phyloP scores from a whole-genome alignment of 2,329 filamentous ascomycete species.

The Leptographium lundbergii region DNA sequence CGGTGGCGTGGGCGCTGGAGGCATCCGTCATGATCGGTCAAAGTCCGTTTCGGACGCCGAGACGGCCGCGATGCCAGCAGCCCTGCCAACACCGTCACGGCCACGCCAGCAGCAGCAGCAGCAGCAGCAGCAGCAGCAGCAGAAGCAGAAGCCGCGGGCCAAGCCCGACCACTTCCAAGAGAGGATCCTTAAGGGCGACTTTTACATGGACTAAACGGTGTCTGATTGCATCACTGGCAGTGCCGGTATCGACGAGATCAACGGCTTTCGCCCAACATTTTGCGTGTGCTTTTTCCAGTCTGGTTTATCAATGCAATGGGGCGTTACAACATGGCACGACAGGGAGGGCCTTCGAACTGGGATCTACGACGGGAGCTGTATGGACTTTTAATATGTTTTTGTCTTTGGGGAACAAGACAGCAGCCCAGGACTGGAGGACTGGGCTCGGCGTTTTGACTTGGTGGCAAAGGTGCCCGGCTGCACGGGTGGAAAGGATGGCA shows the following conservation, averaged over 20 bases:
- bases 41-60: constrained; percentile 58
- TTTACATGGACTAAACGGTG: constrained; percentile 78
- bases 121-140: no score
- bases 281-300: background rate
- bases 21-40: constrained; percentile 44
- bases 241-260: background rate
- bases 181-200: constrained; percentile 92
- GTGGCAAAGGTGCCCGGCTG: no score
- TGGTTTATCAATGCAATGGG: background rate
- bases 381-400: no score
- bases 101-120: constrained; percentile 28
- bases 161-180: constrained; percentile 95
- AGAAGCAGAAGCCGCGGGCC: constrained; percentile 30
- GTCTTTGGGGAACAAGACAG: background rate
- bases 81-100: constrained; percentile 36
- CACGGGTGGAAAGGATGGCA: no score
- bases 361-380: no score
- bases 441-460: background rate
- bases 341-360: no score
- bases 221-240: background rate
- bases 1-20: background rate
- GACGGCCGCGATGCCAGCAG: constrained; percentile 24
- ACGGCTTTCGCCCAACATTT: background rate
- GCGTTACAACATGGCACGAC: no score
- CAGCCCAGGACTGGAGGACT: background rate